Conservation (phyloP, 768 basidiomycete genomes). For the Mycena chlorophos region DNA sequence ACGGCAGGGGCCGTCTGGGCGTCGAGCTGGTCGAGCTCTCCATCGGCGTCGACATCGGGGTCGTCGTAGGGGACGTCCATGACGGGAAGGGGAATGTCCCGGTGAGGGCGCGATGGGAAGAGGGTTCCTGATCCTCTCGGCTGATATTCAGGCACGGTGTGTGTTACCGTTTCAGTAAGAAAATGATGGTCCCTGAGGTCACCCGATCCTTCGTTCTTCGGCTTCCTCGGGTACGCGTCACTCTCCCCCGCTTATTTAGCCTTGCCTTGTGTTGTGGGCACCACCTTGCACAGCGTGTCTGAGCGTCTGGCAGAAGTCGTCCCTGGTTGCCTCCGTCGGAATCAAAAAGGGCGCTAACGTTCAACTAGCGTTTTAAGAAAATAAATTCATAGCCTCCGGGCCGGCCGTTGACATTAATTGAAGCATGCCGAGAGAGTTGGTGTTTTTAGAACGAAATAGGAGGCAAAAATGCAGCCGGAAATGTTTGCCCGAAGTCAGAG, state of each 20-base stretch:
- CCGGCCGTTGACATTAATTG: too few species aligned
- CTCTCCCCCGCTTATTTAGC: not conserved
- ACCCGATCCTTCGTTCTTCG: not conserved
- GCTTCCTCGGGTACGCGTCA: not conserved
- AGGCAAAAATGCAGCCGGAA: too few species aligned
- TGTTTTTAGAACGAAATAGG: too few species aligned
- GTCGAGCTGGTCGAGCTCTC: constrained; percentile 4
- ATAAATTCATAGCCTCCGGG: too few species aligned
- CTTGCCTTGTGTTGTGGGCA: too few species aligned
- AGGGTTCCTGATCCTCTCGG: not conserved
- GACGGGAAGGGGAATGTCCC: not conserved
- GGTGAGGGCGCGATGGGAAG: not conserved
- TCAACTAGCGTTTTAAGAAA: too few species aligned
- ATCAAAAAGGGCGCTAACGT: too few species aligned
- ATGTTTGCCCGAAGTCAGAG: too few species aligned
- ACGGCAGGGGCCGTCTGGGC: not conserved
- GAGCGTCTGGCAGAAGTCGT: too few species aligned
- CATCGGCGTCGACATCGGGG: constrained; percentile 6
- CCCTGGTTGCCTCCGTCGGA: too few species aligned
- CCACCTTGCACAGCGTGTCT: too few species aligned
- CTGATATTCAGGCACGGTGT: not conserved
- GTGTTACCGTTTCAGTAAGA: not conserved
- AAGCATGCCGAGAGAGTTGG: too few species aligned
- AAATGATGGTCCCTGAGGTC: constrained; percentile 1
- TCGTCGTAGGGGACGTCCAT: not conserved